Evolutionary conservation across 1,284 basidiomycete species (phyloP).

Genomic region (Stygiomarasmius scandens): DNA sequence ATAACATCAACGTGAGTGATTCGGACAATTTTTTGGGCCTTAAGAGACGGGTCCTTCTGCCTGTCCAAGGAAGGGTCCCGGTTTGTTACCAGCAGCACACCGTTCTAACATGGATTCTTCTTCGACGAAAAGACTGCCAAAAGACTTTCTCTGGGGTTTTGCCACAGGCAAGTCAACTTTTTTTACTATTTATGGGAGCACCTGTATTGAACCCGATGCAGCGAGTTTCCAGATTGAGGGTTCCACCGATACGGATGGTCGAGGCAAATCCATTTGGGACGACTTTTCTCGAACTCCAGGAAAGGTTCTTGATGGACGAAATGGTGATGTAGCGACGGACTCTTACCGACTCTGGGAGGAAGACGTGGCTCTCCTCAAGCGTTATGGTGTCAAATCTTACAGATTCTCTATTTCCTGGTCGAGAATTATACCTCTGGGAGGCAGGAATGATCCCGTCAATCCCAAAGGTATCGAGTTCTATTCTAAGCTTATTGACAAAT

Average conservation of each 20-base stretch:
- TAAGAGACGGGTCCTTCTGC: too few relatives aligned
- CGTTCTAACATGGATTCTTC: too few relatives aligned
- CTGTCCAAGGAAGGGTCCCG: too few relatives aligned
- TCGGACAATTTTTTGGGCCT: too few relatives aligned
- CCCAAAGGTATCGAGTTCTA: constrained; percentile 70
- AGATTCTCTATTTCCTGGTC: constrained; percentile 81
- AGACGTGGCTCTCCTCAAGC: constrained; percentile 65
- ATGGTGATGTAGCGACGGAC: constrained; percentile 72
- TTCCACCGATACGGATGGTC: constrained; percentile 55
- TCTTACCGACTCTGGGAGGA: constrained; percentile 71
- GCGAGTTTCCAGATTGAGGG: constrained; percentile 74
- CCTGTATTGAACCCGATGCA: constrained; percentile 25
- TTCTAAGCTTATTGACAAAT: constrained; percentile 65
- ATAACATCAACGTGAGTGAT: too few relatives aligned
- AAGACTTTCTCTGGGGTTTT: constrained; percentile 72
- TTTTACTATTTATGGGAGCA: constrained; percentile 9
- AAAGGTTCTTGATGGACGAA: constrained; percentile 64
- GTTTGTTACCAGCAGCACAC: too few relatives aligned
- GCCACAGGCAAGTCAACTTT: constrained; percentile 56
- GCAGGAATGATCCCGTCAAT: constrained; percentile 73
- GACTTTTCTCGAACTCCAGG: constrained; percentile 69
- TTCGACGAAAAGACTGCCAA: constrained; percentile 32
- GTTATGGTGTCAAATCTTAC: constrained; percentile 60
- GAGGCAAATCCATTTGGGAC: constrained; percentile 76
- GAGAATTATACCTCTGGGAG: constrained; percentile 69